Evolutionary conservation across 116 monocot species (phyloP), one percentile per base, ranked within the genome.

Genomic region (Cymodocea nodosa): DNA sequence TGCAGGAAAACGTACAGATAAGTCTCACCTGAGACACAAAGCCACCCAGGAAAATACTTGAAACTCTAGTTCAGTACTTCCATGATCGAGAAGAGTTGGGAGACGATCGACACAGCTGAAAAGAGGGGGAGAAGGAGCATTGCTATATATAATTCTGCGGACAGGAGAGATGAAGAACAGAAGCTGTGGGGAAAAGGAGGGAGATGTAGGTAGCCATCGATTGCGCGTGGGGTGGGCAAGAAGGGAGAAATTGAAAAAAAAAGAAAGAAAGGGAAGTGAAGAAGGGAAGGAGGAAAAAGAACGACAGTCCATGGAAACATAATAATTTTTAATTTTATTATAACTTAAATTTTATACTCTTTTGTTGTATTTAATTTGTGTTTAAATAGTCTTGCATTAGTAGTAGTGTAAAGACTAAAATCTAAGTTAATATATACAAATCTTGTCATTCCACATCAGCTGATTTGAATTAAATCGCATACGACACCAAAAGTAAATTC

Each of bases 171-270:
- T 50, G 35, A 60, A 62, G 62, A 71, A 24, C 24, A 59, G 25
- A 5, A 36, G 25, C 11, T 44, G 44, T 44, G 44, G 44, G 44
- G 2, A 44, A 44, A 11, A 44, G 44, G 35, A 56, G 39, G 22
- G 18, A 20, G 71, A 53, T 63, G 22, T 35, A 52, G 23, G 14
- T 15, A 12, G 73, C 56, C 56, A 68, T 78, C 74, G 35, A 74
- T 73, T 78, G 74, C 78, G 78, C 78, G 74, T 78, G 78, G 77
- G 78, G 69, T 70, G 1, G 30, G 30, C 3, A 30, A 30, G 30
- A 1, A 30, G 68, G 59, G 58, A 59, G 74, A 51, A 50, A 70
- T 49, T 68, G 49, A 72, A 77, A 58, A 56, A 9, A 34, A 67
- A 66, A 59, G 59, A 56, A 13, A 39, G 56, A 63, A n/a, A 50